phyloP scores from a whole-genome alignment of 176 grass and related monocot species.

The Oropetium thomaeum region DNA sequence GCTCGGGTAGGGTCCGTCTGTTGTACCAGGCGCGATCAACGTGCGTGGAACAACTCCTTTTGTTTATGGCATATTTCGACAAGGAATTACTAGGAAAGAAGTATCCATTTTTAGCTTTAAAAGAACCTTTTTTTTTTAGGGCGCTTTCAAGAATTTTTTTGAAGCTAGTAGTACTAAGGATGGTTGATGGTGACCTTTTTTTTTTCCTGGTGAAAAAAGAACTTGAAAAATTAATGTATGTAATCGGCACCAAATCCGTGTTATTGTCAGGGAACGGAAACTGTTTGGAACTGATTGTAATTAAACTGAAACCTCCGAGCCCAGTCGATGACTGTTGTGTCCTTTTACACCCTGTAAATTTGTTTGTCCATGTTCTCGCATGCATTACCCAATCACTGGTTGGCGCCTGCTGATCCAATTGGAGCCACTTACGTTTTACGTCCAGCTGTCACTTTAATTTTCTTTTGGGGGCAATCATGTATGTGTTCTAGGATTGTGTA shows the following conservation, averaged over 20 bases:
- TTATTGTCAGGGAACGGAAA: neutral
- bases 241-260: neutral
- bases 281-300: neutral
- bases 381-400: neutral
- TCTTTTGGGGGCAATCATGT: neutral
- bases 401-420: neutral
- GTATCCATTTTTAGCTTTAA: too few species aligned
- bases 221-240: neutral
- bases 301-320: neutral
- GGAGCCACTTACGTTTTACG: neutral
- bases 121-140: neutral
- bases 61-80: neutral
- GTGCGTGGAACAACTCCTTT: neutral
- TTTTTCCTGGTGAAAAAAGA: too few species aligned
- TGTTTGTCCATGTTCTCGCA: neutral
- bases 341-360: constrained; percentile 17
- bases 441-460: neutral
- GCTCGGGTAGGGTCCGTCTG: neutral
- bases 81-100: neutral
- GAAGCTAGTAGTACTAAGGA: neutral
- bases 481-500: neutral
- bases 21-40: neutral
- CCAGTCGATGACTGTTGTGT: neutral
- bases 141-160: neutral
- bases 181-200: neutral